Conservation (phyloP, 2,329 filamentous ascomycete genomes). For the Myriangium duriaei region DNA sequence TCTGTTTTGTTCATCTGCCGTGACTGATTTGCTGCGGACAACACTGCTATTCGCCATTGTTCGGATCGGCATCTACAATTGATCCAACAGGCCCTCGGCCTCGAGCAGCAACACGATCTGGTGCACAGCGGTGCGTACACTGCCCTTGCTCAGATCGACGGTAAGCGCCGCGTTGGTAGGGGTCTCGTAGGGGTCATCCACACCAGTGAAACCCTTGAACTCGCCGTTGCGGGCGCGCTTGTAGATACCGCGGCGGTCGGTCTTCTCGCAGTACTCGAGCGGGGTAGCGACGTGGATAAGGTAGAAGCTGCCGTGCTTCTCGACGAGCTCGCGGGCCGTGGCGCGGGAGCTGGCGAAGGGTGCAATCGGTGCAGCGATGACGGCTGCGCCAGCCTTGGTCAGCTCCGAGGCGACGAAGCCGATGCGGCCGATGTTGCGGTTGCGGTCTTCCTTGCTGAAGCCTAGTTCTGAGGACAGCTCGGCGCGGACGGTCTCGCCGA, state of each 20-base stretch:
- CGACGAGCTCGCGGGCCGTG: slow-evolving; percentile 70
- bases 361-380: slow-evolving; percentile 92
- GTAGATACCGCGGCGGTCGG: slow-evolving; percentile 87
- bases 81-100: slow-evolving; percentile 74
- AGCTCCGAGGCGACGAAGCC: slow-evolving; percentile 93
- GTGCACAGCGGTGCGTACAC: slow-evolving; percentile 85
- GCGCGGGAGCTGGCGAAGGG: slow-evolving; percentile 71
- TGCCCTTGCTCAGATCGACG: slow-evolving; percentile 76
- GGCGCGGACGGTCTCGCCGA: slow-evolving; percentile 87
- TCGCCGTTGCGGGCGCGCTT: slow-evolving; percentile 69
- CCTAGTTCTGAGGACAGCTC: slow-evolving; percentile 92
- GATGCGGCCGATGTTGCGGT: slow-evolving; percentile 91
- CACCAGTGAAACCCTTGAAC: slow-evolving; percentile 96
- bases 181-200: slow-evolving; percentile 90
- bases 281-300: slow-evolving; percentile 89
- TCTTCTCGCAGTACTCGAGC: slow-evolving; percentile 87
- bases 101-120: slow-evolving; percentile 91
- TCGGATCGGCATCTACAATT: slow-evolving; percentile 36
- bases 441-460: slow-evolving; percentile 84
- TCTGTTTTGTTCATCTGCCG: no score
- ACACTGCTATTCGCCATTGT: no score
- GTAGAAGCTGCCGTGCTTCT: slow-evolving; percentile 85
- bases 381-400: slow-evolving; percentile 81
- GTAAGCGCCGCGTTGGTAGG: slow-evolving; percentile 70
- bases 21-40: no score